Conservation (phyloP, 1,284 basidiomycete genomes). For the Ceratobasidium papillatum region DNA sequence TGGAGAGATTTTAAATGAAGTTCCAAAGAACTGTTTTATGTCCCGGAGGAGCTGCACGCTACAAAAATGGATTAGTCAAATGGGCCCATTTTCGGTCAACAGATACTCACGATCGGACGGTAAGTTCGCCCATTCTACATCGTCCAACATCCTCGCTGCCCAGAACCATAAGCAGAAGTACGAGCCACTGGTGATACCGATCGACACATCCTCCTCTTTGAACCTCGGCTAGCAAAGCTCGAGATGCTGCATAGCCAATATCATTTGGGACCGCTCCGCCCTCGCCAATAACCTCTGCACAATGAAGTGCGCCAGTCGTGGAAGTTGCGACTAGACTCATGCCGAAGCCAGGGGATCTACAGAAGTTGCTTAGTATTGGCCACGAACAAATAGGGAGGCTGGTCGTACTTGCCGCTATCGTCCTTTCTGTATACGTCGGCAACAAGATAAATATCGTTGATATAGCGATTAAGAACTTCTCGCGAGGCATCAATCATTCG, state of each 20-base stretch:
- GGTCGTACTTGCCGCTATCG: slow-evolving; percentile 73
- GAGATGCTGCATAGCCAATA: slow-evolving; percentile 82
- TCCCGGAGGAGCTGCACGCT: slow-evolving; percentile 94
- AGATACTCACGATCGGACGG: slow-evolving; percentile 77
- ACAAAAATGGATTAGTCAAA: slow-evolving; percentile 29
- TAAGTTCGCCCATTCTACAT: slow-evolving; percentile 85
- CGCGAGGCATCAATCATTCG: slow-evolving; percentile 95
- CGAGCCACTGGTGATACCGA: slow-evolving; percentile 86
- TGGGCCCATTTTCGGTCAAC: slow-evolving; percentile 9
- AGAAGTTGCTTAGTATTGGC: slow-evolving; percentile 10
- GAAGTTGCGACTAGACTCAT: slow-evolving; percentile 90
- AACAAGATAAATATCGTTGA: slow-evolving; percentile 98
- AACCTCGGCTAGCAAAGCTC: slow-evolving; percentile 81
- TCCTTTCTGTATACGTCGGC: slow-evolving; percentile 98
- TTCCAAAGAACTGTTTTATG: slow-evolving; percentile 81
- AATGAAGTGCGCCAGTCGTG: slow-evolving; percentile 90
- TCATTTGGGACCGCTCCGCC: slow-evolving; percentile 91
- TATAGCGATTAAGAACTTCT: slow-evolving; percentile 92
- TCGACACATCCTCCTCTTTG: slow-evolving; percentile 90
- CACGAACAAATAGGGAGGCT: neutral
- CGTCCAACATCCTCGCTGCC: slow-evolving; percentile 96
- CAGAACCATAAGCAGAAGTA: slow-evolving; percentile 90
- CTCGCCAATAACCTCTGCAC: slow-evolving; percentile 83
- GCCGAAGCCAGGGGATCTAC: slow-evolving; percentile 94
- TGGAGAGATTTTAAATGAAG: slow-evolving; percentile 59